Evolutionary conservation across 495 filamentous ascomycete species (phyloP).

Genomic region (Neurospora hispaniola): DNA sequence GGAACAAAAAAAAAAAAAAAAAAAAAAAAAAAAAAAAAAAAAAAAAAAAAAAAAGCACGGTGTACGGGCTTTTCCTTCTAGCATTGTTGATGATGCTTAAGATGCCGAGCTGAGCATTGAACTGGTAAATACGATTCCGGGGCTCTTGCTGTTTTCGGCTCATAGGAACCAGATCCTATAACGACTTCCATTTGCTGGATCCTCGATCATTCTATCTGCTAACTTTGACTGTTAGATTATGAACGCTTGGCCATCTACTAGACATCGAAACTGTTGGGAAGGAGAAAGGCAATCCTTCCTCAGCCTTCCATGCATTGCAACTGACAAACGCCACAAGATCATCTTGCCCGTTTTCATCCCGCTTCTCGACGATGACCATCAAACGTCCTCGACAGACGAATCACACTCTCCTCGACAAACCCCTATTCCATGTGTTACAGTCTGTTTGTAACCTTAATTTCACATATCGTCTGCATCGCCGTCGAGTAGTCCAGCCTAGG

Average conservation of each 20-base stretch:
- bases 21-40: not conserved
- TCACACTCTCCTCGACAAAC: not conserved
- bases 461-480: not conserved
- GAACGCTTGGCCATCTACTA: not conserved
- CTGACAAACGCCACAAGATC: not conserved
- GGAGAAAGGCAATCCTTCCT: not conserved
- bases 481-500: not conserved
- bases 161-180: not conserved
- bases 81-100: not conserved
- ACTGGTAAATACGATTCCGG: not conserved
- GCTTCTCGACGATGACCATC: not conserved
- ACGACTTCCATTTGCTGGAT: not conserved
- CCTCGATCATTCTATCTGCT: not conserved
- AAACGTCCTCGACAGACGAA: not conserved
- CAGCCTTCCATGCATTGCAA: not conserved
- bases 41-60: not conserved
- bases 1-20: not conserved
- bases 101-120: not conserved
- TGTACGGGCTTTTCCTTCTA: not conserved
- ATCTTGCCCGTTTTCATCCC: not conserved
- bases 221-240: not conserved
- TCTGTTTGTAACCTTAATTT: not conserved
- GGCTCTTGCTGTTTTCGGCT: not conserved
- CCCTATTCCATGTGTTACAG: not conserved
- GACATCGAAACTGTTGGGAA: not conserved